phyloP scores from a whole-genome alignment of 2,329 filamentous ascomycete species.

The Paecilomyces niveus region DNA sequence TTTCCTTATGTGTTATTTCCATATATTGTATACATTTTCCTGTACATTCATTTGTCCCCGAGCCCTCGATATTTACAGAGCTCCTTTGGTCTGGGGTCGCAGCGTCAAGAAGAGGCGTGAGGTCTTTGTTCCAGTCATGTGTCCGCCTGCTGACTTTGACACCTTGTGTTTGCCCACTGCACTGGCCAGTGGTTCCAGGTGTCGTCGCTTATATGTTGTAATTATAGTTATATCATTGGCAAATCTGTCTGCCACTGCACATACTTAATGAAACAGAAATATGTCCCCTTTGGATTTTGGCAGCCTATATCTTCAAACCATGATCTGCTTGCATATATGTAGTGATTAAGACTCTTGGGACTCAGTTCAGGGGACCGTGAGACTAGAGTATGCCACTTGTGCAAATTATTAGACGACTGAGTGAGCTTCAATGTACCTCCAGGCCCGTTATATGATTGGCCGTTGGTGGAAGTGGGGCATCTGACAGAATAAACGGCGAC shows the following conservation, averaged over 20 bases:
- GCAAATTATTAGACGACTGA: neutral
- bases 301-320: neutral
- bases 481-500: neutral
- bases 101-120: neutral
- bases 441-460: neutral
- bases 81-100: neutral
- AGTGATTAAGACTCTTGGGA: neutral
- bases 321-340: too few species aligned
- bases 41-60: slow-evolving; percentile 9
- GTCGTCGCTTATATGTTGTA: neutral
- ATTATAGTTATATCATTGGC: neutral
- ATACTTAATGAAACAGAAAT: slow-evolving; percentile 1
- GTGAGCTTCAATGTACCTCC: neutral
- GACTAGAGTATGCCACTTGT: too few species aligned
- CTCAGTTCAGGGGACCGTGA: too few species aligned
- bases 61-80: neutral
- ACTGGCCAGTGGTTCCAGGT: neutral
- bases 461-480: neutral
- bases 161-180: neutral
- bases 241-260: neutral
- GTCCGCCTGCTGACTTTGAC: neutral
- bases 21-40: slow-evolving; percentile 7
- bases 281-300: neutral
- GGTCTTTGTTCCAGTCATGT: neutral
- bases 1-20: slow-evolving; percentile 15